These are phyloP conservation scores for Vitis rupestris DNA, from an alignment of 164 flowering plant genomes.

Conservation along the genomic window DNA sequence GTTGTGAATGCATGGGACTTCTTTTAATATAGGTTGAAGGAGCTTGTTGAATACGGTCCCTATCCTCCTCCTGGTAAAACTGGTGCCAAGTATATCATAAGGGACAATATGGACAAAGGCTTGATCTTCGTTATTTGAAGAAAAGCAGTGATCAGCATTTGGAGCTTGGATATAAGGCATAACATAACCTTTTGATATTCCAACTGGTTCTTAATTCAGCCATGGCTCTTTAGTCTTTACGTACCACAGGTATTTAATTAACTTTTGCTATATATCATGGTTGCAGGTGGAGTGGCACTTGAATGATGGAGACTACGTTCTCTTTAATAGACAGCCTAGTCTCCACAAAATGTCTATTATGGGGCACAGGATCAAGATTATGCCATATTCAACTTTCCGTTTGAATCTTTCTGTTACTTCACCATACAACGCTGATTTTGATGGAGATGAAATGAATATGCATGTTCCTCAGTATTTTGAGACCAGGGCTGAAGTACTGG, in stretches of 20 bases:
- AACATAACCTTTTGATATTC: not conserved
- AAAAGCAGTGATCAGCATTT: constrained; percentile 98
- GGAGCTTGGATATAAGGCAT: constrained; percentile 95
- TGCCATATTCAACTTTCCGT: constrained; percentile 98
- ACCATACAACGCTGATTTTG: constrained; percentile 99
- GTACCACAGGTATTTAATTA: too few relatives aligned
- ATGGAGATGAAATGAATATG: constrained; percentile 99
- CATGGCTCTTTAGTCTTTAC: not conserved
- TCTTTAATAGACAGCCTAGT: constrained; percentile 97
- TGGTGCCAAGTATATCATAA: constrained; percentile 95
- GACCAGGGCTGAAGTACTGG: constrained; percentile 96
- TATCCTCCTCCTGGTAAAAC: constrained; percentile 99
- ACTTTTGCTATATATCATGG: not conserved
- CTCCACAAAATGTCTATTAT: constrained; percentile 98
- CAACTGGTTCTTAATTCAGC: not conserved
- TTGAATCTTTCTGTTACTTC: constrained; percentile 94
- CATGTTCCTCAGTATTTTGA: constrained; percentile 99
- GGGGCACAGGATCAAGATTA: constrained; percentile 98
- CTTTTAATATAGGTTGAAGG: constrained; percentile 67
- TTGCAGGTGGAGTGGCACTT: constrained; percentile 96
- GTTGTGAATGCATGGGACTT: too few relatives aligned
- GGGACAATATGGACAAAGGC: constrained; percentile 98
- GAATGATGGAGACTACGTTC: constrained; percentile 94
- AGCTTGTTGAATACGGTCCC: constrained; percentile 98
- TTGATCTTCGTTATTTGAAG: constrained; percentile 95